Conservation (phyloP, 371 early-diverging fungal species). For the Lichtheimia ramosa region DNA sequence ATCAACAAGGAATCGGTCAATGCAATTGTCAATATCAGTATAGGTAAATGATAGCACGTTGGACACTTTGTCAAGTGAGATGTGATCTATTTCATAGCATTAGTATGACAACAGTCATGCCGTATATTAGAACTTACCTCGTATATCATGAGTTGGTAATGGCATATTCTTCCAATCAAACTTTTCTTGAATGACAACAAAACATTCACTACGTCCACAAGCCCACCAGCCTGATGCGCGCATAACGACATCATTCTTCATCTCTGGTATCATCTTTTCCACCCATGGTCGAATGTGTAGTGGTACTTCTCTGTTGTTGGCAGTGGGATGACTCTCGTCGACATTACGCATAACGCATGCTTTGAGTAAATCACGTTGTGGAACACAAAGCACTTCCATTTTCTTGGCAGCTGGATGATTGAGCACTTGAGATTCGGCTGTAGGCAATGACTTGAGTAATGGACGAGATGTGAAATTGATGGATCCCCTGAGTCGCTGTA, state of each 20-base stretch:
- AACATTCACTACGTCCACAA: slow-evolving; percentile 45
- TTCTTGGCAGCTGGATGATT: slow-evolving; percentile 44
- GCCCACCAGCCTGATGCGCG: slow-evolving; percentile 51
- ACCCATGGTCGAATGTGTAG: slow-evolving; percentile 33
- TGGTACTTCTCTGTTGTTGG: slow-evolving; percentile 15
- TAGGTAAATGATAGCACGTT: slow-evolving; percentile 47
- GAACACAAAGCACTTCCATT: slow-evolving; percentile 47
- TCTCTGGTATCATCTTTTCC: slow-evolving; percentile 21
- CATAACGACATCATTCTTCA: slow-evolving; percentile 41
- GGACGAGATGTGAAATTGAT: slow-evolving; percentile 33
- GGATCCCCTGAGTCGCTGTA: slow-evolving; percentile 26
- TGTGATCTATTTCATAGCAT: slow-evolving; percentile 32
- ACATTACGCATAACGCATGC: slow-evolving; percentile 29
- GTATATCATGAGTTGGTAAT: slow-evolving; percentile 22
- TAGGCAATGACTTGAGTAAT: slow-evolving; percentile 34
- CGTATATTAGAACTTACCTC: slow-evolving; percentile 14
- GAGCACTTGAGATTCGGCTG: slow-evolving; percentile 29
- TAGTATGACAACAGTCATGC: background rate
- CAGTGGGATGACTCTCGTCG: slow-evolving; percentile 9
- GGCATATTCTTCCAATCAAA: slow-evolving; percentile 31
- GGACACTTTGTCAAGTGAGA: slow-evolving; percentile 36
- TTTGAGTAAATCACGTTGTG: slow-evolving; percentile 38
- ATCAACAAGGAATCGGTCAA: slow-evolving; percentile 41
- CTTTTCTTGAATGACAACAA: slow-evolving; percentile 44
- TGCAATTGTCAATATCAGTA: slow-evolving; percentile 39